Base-by-base conservation (phyloP, 2,329 filamentous ascomycete species). In the Colletotrichum nymphaeae region DNA sequence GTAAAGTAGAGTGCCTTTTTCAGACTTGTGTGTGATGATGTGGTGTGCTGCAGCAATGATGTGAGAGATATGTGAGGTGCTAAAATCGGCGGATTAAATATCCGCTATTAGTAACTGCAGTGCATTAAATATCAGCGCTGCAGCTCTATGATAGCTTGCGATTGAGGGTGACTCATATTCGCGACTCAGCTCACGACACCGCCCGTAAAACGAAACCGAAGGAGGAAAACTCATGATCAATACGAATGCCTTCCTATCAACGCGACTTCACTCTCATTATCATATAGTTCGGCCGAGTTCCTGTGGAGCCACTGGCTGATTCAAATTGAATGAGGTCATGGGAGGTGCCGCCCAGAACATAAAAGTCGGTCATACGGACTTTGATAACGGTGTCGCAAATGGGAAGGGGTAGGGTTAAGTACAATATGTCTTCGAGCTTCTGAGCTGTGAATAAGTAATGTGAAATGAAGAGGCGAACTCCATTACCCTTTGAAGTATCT, bases 81-180 rank as follows among this genome's bases (percentile, higher is more conserved):
- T 5, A 22, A 42, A 35, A 24, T 63, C 58, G 69, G 69, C 52
- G 58, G 46, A 69, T 49, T 4, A 26, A 63, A 72, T 69, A 42
- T 59, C 65, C 58, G 65, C 30, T n/a, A 1, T 30, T 6, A 52
- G 6, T 16, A 22, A 53, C 42, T 12, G 28, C n/a, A 72, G 63
- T 69, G 53, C 69, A 69, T 56, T 26, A 64, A 59, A 49, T 26
- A 19, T 30, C 63, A 26, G 59, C 9, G 30, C 19, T 37, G 52
- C 11, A 53, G 53, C 66, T 55, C 19, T 11, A 55, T 24, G 59
- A 72, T 42, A 49, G 42, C 63, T 69, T 24, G 16, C 12, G 8
- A 30, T 26, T 9, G 12, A 11, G 14, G 24, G 55, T 64, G 66
- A 69, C 30, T 69, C 66, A 69, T 16, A 16, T 22, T 16, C 14